phyloP scores from a whole-genome alignment of 768 basidiomycete species.

The Serendipita sp. region DNA sequence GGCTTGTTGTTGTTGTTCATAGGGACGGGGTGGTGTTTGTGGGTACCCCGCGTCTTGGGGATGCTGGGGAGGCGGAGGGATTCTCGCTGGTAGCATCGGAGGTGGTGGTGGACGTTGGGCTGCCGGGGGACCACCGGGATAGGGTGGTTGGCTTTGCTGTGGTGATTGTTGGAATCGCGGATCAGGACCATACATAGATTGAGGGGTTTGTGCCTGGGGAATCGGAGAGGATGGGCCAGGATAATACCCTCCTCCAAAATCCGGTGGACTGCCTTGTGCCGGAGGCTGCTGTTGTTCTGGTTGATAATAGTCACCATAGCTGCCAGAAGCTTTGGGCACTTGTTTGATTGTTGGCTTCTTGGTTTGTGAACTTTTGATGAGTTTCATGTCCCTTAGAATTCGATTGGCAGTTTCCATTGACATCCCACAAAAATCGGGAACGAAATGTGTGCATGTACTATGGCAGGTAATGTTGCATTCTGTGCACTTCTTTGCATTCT shows the following conservation, averaged over 20 bases:
- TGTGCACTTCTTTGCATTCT: conserved; percentile 88
- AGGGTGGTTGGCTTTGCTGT: not conserved
- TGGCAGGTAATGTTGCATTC: conserved; percentile 97
- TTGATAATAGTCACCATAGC: not conserved
- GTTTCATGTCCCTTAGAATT: conserved; percentile 79
- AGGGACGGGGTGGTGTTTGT: not conserved
- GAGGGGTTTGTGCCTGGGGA: not conserved
- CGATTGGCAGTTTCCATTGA: conserved; percentile 98
- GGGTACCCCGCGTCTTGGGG: not conserved
- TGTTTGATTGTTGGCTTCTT: conserved; percentile 20
- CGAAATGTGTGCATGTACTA: conserved; percentile 91
- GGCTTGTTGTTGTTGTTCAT: not conserved
- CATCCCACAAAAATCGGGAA: conserved; percentile 99
- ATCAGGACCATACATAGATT: not conserved
- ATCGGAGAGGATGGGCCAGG: not conserved
- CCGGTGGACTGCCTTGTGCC: not conserved
- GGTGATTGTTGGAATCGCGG: not conserved
- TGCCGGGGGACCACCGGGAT: not conserved
- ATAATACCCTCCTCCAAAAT: not conserved
- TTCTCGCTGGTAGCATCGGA: not conserved
- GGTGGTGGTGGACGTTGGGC: not conserved
- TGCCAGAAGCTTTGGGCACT: conserved; percentile 11
- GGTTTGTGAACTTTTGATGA: conserved; percentile 23
- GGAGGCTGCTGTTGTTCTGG: not conserved
- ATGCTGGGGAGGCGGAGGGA: not conserved